Evolutionary conservation across 1,284 basidiomycete genomes (phyloP).

Genomic region (Cutaneotrichosporon sp.): DNA sequence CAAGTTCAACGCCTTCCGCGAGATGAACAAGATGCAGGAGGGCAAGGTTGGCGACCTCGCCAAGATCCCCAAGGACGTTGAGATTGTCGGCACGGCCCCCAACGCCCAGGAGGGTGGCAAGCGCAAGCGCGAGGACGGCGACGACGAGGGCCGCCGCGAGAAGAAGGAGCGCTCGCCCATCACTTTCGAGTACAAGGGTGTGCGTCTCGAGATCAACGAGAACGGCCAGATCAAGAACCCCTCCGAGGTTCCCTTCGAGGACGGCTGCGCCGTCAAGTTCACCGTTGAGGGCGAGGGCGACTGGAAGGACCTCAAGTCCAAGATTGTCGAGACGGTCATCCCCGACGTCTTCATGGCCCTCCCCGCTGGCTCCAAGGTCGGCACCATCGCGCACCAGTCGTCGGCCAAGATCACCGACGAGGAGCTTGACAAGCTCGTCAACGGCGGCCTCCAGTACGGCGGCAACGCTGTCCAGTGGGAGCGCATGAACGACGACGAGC

Average conservation of each 20-base stretch:
- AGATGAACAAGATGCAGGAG: slow-evolving; percentile 63
- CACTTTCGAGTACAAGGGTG: slow-evolving; percentile 62
- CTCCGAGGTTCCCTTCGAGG: slow-evolving; percentile 53
- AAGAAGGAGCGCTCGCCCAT: slow-evolving; percentile 51
- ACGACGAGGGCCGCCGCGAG: slow-evolving; percentile 56
- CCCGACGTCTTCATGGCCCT: slow-evolving; percentile 47
- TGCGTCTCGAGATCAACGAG: slow-evolving; percentile 63
- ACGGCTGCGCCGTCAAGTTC: slow-evolving; percentile 51
- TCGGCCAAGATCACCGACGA: slow-evolving; percentile 55
- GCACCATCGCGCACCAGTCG: slow-evolving; percentile 55
- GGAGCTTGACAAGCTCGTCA: slow-evolving; percentile 53
- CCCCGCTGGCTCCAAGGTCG: slow-evolving; percentile 51
- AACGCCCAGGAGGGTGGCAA: slow-evolving; percentile 17
- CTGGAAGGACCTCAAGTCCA: slow-evolving; percentile 57
- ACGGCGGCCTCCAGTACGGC: slow-evolving; percentile 53
- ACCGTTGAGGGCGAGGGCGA: slow-evolving; percentile 50
- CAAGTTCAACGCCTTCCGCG: slow-evolving; percentile 85
- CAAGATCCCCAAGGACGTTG: slow-evolving; percentile 44
- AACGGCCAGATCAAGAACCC: slow-evolving; percentile 58
- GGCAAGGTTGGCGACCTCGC: slow-evolving; percentile 41
- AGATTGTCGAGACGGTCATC: slow-evolving; percentile 36
- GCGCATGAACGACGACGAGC: slow-evolving; percentile 59
- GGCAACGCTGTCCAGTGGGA: slow-evolving; percentile 46
- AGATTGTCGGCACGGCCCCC: slow-evolving; percentile 39
- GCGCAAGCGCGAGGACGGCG: slow-evolving; percentile 51